Evolutionary conservation across 768 basidiomycete species (phyloP), one percentile per base, ranked within the genome.

Genomic region (Asterophora lycoperdoides): DNA sequence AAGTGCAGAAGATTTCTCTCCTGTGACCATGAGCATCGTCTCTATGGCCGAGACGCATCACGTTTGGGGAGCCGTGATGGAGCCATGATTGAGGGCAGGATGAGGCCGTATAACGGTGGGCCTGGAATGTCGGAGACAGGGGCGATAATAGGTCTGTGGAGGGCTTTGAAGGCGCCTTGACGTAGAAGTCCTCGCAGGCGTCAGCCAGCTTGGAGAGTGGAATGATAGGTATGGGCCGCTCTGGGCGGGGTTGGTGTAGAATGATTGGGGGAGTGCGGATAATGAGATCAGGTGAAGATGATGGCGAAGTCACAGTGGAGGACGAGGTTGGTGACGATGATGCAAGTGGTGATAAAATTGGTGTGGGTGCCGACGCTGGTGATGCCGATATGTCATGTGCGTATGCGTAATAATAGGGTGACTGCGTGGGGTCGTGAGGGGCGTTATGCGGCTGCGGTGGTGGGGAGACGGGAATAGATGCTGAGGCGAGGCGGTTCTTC

Each of bases 161-260:
- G 23, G 23, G 6, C 23, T 23, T 37, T 46, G 23, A n/a, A 32
- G 8, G 30, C 8, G 9, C 19, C 36, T 11, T 15, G 54, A 49
- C 32, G 29, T 42, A 33, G 29, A 50, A 42, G 10, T 61, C 63
- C 19, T 73, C 73, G 55, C 68, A 70, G 35, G 68, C 70, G 26
- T 64, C 66, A 29, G 72, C 73, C 44, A 74, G 58, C 54, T 69
- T 58, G 29, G 70, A 70, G 23, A 76, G 65, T 33, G 70, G 70
- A 11, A 74, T 61, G 52, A 74, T 76, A 32, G 72, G 71, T 58
- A 76, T 74, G 38, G 61, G 67, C 46, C 73, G 70, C 39, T 63
- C 70, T 48, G 74, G 74, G 37, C 73, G 73, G 37, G 74, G 74
- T 55, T 76, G 74, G 60, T 71, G 71, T 26, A 76, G 59, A 45